phyloP scores from a whole-genome alignment of 2,329 filamentous ascomycete genomes.

The Mollisiaceae sp. region DNA sequence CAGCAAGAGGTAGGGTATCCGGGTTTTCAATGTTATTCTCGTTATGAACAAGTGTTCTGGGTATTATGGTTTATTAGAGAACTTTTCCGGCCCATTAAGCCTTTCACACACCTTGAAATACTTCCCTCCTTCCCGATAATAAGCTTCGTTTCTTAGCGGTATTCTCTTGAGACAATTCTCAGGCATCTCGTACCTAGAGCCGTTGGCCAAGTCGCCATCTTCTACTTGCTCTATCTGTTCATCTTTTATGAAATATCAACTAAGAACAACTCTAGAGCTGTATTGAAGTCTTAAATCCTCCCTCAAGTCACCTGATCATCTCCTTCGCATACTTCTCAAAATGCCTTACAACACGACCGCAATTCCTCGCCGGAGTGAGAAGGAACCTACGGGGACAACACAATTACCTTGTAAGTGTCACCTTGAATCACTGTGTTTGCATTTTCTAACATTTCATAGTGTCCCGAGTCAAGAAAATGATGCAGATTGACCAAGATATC shows the following conservation, averaged over 20 bases:
- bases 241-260: not conserved
- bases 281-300: not conserved
- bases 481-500: constrained; percentile 85
- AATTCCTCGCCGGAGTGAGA: constrained; percentile 77
- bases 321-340: constrained; percentile 19
- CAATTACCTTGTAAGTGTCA: constrained; percentile 77
- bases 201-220: not conserved
- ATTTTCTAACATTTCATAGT: constrained; percentile 57
- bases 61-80: not conserved
- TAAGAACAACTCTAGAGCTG: not conserved
- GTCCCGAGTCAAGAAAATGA: constrained; percentile 94
- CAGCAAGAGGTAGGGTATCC: not conserved
- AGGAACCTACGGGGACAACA: constrained; percentile 74
- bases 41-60: not conserved
- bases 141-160: not conserved
- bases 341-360: constrained; percentile 94
- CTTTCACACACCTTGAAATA: not conserved
- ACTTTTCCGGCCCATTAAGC: not conserved
- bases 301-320: no score
- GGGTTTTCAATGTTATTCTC: not conserved
- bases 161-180: not conserved
- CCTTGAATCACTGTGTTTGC: not conserved
- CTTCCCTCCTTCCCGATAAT: not conserved
- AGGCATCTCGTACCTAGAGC: not conserved
- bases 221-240: not conserved